Conservation (phyloP, 176 grass and related monocot genomes). For the Triticum monococcum region DNA sequence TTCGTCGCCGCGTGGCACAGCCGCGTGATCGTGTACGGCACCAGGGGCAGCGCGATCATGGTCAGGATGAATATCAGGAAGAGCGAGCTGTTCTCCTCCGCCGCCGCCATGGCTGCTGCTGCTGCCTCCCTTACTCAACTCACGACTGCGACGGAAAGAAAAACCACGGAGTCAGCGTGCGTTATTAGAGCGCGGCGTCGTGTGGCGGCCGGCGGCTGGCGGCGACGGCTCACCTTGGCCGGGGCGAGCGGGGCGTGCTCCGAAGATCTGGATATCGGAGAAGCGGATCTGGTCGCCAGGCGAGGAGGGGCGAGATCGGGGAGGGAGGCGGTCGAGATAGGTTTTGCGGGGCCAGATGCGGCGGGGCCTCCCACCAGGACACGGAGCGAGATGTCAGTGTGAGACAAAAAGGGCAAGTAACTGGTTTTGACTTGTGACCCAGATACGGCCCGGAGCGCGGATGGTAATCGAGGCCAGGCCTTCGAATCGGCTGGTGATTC, state of each 20-base stretch:
- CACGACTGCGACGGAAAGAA: neutral
- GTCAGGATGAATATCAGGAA: slow-evolving; percentile 96
- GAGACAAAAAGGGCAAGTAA: neutral
- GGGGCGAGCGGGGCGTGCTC: neutral
- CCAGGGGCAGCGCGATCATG: slow-evolving; percentile 90
- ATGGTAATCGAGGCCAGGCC: neutral
- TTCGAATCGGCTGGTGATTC: neutral
- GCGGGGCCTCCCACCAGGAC: neutral
- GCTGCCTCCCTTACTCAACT: neutral
- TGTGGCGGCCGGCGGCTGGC: neutral
- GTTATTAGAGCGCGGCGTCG: neutral
- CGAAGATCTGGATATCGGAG: slow-evolving; percentile 13
- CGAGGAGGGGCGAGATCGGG: slow-evolving; percentile 12
- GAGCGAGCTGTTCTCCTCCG: slow-evolving; percentile 92
- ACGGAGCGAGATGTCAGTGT: neutral
- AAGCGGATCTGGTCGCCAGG: slow-evolving; percentile 30
- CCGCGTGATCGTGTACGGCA: slow-evolving; percentile 83
- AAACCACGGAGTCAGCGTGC: neutral
- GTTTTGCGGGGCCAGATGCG: slow-evolving; percentile 9
- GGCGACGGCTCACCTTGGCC: neutral
- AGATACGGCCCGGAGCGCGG: neutral
- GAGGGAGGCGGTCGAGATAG: neutral
- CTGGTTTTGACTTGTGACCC: neutral
- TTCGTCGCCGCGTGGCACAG: slow-evolving; percentile 56
- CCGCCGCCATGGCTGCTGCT: slow-evolving; percentile 57